Percentiles rank a stretch among this genome's conserved stretches.
phyloP scores from a whole-genome alignment of 169 alveolate genomes.

The Cryptosporidium baileyi region DNA sequence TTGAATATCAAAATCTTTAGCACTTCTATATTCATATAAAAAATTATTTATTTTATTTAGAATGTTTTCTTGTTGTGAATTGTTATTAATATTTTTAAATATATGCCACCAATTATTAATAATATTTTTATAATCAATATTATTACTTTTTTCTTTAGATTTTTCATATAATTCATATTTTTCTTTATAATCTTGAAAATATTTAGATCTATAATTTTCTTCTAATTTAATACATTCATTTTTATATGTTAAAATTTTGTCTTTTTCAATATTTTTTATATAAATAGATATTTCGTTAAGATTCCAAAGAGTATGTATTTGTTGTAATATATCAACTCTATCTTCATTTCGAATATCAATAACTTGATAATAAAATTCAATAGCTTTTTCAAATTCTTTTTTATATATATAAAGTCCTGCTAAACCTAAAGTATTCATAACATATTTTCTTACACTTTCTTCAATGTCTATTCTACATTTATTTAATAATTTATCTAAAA shows the following conservation, averaged over 20 bases:
- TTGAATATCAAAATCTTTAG: slow-evolving; percentile 5
- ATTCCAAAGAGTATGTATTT: slow-evolving; percentile 63
- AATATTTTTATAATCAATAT: background rate
- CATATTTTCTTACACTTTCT: slow-evolving; percentile 60
- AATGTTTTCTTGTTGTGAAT: background rate
- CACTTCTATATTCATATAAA: slow-evolving; percentile 35
- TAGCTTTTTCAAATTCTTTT: background rate
- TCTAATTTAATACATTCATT: slow-evolving; percentile 30
- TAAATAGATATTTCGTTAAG: background rate
- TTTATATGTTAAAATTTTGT: background rate
- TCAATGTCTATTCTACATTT: slow-evolving; percentile 68
- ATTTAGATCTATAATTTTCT: background rate
- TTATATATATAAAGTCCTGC: slow-evolving; percentile 4
- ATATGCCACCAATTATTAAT: slow-evolving; percentile 43
- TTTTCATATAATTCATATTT: background rate
- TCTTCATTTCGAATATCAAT: slow-evolving; percentile 56
- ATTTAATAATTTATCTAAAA: slow-evolving; percentile 24
- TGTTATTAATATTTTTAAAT: background rate
- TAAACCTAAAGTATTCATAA: slow-evolving; percentile 57
- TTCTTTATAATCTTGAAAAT: background rate
- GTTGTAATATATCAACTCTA: slow-evolving; percentile 39
- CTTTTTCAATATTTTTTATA: background rate
- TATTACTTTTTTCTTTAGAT: slow-evolving; percentile 15
- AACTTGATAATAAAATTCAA: slow-evolving; percentile 24
- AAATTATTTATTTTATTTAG: background rate